Percentiles rank a stretch among this genome's conserved stretches.
Evolutionary conservation across 495 filamentous ascomycete genomes (phyloP).

Genomic region (Pseudevernia furfuracea): DNA sequence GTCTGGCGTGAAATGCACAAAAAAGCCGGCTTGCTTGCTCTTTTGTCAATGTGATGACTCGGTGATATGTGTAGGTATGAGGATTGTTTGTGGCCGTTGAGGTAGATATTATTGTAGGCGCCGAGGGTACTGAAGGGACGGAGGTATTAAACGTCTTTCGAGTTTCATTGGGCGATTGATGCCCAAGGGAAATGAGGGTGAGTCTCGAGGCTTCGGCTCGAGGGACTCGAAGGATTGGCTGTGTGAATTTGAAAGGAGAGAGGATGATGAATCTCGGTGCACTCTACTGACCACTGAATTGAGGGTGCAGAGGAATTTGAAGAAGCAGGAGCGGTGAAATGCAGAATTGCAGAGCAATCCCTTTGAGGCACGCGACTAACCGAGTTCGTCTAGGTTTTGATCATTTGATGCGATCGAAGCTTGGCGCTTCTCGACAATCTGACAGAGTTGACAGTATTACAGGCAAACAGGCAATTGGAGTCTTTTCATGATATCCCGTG

Average conservation of each 20-base stretch:
- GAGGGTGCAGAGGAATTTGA: background rate
- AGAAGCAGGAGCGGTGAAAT: background rate
- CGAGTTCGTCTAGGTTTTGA: background rate
- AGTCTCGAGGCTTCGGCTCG: background rate
- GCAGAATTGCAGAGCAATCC: background rate
- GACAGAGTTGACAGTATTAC: background rate
- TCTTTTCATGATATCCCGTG: background rate
- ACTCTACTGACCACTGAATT: no score
- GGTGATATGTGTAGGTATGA: background rate
- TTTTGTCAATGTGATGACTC: background rate
- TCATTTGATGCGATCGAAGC: background rate
- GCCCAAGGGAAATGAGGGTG: constrained; percentile 15
- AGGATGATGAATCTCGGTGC: background rate
- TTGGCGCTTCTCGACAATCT: constrained; percentile 1
- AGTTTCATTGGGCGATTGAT: constrained; percentile 13
- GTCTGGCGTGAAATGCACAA: background rate
- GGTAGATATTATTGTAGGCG: constrained; percentile 5
- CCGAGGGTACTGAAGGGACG: background rate
- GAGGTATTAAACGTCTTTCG: constrained; percentile 4
- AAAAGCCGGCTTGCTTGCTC: background rate
- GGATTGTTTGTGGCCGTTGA: background rate
- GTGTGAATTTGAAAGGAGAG: background rate
- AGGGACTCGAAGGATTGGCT: constrained; percentile 11
- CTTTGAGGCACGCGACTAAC: background rate
- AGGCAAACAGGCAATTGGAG: background rate